Evolutionary conservation across 345 rosid species (phyloP).

Genomic region (Arabis hirsuta): DNA sequence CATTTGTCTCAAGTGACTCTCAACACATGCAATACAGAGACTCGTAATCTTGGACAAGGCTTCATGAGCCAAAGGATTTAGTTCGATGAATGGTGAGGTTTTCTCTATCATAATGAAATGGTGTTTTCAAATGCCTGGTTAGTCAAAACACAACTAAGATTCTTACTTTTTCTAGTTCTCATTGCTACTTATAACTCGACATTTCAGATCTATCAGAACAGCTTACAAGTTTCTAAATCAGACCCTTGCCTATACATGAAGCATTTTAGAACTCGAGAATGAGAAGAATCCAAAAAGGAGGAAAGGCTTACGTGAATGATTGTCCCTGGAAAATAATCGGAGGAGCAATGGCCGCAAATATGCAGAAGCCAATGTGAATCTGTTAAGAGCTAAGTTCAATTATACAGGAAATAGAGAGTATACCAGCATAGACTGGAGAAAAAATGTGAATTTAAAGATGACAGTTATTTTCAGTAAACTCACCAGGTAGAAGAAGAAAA

Average conservation of each 20-base stretch:
- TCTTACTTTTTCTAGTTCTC: background rate
- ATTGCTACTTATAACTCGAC: background rate
- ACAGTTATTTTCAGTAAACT: slow-evolving; percentile 37
- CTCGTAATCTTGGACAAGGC: background rate
- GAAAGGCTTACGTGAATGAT: slow-evolving; percentile 86
- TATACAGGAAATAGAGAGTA: background rate
- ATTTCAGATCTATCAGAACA: background rate
- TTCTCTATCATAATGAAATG: too few species aligned
- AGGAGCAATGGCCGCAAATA: slow-evolving; percentile 97
- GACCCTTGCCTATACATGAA: slow-evolving; percentile 13
- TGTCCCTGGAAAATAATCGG: slow-evolving; percentile 94
- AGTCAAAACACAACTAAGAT: background rate
- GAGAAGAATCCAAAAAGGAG: background rate
- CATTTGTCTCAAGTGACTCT: too few species aligned
- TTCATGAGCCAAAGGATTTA: too few species aligned
- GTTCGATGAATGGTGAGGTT: background rate
- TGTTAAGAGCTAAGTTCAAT: slow-evolving; percentile 45
- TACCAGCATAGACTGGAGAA: background rate
- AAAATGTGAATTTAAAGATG: background rate
- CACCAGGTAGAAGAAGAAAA: slow-evolving; percentile 95
- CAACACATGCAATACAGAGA: slow-evolving; percentile 10
- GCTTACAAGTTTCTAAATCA: background rate
- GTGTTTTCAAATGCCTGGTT: too few species aligned
- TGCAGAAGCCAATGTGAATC: slow-evolving; percentile 93
- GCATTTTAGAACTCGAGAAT: background rate